A percentile compares a stretch with the other conserved stretches of the same genome.
phyloP scores from a whole-genome alignment of 495 filamentous ascomycete species.

The Bathelium albidoporum region DNA sequence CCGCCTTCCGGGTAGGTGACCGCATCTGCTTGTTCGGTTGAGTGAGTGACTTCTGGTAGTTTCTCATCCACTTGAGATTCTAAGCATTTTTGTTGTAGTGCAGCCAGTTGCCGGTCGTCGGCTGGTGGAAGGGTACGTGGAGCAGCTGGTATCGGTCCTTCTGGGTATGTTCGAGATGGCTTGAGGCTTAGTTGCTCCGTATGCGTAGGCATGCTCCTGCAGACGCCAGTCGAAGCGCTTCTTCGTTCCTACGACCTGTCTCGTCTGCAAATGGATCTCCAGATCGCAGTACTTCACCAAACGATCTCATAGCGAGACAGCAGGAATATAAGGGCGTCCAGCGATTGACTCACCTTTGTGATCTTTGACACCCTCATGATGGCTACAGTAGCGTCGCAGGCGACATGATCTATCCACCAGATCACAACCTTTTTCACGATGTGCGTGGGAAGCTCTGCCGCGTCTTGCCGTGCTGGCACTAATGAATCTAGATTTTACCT shows the following conservation, averaged over 20 bases:
- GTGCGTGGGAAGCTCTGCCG: too few relatives aligned
- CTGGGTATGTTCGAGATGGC: not conserved
- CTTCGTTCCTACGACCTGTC: not conserved
- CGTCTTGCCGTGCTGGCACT: too few relatives aligned
- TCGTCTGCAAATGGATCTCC: too few relatives aligned
- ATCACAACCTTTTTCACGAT: too few relatives aligned
- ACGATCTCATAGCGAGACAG: too few relatives aligned
- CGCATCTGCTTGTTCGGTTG: constrained; percentile 11
- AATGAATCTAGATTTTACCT: too few relatives aligned
- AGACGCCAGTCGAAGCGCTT: not conserved
- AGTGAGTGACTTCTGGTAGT: not conserved
- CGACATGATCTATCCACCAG: too few relatives aligned
- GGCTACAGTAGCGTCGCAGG: too few relatives aligned
- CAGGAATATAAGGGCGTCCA: too few relatives aligned
- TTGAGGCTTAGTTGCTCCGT: not conserved
- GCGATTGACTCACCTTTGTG: too few relatives aligned
- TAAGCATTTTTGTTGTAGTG: not conserved
- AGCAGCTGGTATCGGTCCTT: not conserved
- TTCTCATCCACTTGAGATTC: not conserved
- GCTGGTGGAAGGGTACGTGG: not conserved
- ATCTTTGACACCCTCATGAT: too few relatives aligned
- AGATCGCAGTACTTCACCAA: too few relatives aligned
- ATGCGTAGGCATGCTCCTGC: not conserved
- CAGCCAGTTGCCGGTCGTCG: not conserved
- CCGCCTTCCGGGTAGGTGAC: constrained; percentile 33